Evolutionary conservation across 2,329 filamentous ascomycete genomes (phyloP).

Genomic region (Aureobasidium sp.): DNA sequence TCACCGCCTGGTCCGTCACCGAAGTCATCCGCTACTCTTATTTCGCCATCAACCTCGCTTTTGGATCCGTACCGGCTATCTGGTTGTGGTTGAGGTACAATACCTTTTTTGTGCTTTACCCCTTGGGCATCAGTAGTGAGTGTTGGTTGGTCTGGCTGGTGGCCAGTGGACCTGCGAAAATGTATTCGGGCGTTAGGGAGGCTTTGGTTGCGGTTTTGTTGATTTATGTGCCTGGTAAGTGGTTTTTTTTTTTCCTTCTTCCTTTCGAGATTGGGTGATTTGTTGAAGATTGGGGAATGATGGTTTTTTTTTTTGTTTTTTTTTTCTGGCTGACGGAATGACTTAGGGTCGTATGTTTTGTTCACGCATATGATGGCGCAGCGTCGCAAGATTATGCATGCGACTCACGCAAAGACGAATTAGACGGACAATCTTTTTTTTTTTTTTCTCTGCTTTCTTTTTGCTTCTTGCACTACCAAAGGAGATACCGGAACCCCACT

Average conservation of each 20-base stretch:
- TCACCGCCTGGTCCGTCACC: conserved; percentile 80
- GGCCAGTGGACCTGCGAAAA: not conserved
- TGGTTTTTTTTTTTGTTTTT: conserved; percentile 67
- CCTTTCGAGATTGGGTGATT: too few relatives aligned
- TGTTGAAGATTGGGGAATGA: too few relatives aligned
- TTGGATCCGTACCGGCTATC: conserved; percentile 49
- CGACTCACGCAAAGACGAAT: conserved; percentile 7
- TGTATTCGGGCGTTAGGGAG: not conserved
- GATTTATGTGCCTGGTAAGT: conserved; percentile 73
- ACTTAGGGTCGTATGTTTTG: conserved; percentile 65
- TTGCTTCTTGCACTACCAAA: too few relatives aligned
- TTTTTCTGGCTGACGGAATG: conserved; percentile 57
- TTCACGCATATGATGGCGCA: conserved; percentile 96
- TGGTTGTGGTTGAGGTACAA: conserved; percentile 79
- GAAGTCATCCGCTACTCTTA: conserved; percentile 91
- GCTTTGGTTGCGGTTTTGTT: conserved; percentile 49
- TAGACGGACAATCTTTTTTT: too few relatives aligned
- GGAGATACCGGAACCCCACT: too few relatives aligned
- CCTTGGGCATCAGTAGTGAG: conserved; percentile 84
- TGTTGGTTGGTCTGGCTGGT: conserved; percentile 50
- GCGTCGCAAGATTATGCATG: conserved; percentile 68
- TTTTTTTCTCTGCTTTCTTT: too few relatives aligned
- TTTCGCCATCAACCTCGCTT: conserved; percentile 67
- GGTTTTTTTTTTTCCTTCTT: not conserved
- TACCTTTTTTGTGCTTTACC: conserved; percentile 88